Evolutionary conservation across 306 rosid genomes (phyloP), one percentile per base, ranked within the genome.

Genomic region (Carpinus fangiana): DNA sequence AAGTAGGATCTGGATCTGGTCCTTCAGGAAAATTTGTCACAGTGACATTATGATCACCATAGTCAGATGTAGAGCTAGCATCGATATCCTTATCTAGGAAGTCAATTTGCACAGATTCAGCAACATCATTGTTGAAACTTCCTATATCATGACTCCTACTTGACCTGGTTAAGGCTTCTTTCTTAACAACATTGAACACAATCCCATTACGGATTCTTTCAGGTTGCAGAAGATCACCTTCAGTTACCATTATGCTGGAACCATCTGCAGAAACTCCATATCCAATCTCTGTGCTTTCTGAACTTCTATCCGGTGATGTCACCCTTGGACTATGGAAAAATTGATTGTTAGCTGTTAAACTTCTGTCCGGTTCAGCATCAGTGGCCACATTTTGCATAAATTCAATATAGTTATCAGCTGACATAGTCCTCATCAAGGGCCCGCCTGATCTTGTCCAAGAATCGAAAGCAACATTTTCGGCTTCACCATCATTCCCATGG

Each of bases 371-470:
- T 53, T 95, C 96, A 0, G 82, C 77, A 67, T 90, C 93, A 67
- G 82, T 74, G 50, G 85, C 97, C 74, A 95, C 83, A 77, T 84
- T 90, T 57, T 90, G 97, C 62, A 95, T 88, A 80, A 88, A 93
- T 82, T 95, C 94, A 1, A 86, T 72, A 66, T 93, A 91, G 84
- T 65, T 81, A 79, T 91, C 86, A 48, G 99, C 93, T 0, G 99
- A 95, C 3, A 91, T 69, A 62, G 99, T 93, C 72, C 97, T 90
- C 98, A 93, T 91, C 85, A 93, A 85, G 50, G 98, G 97, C 48
- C 98, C 97, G 0, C 99, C 99, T 13, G 96, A 86, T 82, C 93
- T 84, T 1, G 98, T 95, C 98, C 99, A 95, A 31, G 97, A 70
- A 79, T 31, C 83, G 12, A 89, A 67, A 21, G 86, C 97, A 70